phyloP scores from a whole-genome alignment of 2,329 filamentous ascomycete species.

The Iodosphaeria phyllophila region DNA sequence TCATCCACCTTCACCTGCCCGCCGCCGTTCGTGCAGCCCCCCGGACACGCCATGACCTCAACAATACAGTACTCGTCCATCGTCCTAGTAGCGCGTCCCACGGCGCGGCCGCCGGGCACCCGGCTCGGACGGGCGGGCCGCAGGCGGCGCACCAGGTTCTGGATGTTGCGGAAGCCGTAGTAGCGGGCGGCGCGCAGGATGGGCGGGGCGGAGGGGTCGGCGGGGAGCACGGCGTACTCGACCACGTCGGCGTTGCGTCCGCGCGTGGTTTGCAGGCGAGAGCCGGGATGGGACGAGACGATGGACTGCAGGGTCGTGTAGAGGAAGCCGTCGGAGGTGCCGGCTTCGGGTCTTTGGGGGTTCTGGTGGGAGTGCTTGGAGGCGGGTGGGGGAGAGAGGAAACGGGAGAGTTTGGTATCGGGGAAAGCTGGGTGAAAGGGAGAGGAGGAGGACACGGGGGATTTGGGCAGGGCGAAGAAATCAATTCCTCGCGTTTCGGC shows the following conservation, averaged over 20 bases:
- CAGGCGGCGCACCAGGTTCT: constrained; percentile 84
- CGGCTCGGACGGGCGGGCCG: constrained; percentile 64
- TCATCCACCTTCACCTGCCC: constrained; percentile 89
- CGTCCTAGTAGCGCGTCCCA: constrained; percentile 39
- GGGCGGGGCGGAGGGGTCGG: constrained; percentile 30
- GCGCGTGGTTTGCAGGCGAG: constrained; percentile 48
- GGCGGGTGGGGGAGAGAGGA: constrained; percentile 63
- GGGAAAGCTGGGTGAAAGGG: constrained; percentile 44
- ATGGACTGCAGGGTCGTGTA: constrained; percentile 66
- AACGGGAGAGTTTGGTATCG: constrained; percentile 47
- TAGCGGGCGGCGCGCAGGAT: constrained; percentile 74
- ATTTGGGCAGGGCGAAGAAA: constrained; percentile 53
- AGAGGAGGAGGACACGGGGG: constrained; percentile 24
- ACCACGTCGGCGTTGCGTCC: constrained; percentile 84
- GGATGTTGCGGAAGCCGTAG: constrained; percentile 96
- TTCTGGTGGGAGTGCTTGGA: too few species aligned
- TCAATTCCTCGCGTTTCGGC: constrained; percentile 62
- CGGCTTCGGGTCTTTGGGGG: constrained; percentile 34
- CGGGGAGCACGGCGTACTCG: constrained; percentile 55
- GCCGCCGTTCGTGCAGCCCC: constrained; percentile 95
- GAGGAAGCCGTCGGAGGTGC: constrained; percentile 77
- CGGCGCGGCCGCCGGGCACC: constrained; percentile 56
- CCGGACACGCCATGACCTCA: constrained; percentile 97
- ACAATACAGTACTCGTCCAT: constrained; percentile 70
- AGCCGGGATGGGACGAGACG: constrained; percentile 51